Percentiles rank a stretch among this genome's conserved stretches.
Conservation (phyloP, 139 green algal genomes). For the Closterium sp. region DNA sequence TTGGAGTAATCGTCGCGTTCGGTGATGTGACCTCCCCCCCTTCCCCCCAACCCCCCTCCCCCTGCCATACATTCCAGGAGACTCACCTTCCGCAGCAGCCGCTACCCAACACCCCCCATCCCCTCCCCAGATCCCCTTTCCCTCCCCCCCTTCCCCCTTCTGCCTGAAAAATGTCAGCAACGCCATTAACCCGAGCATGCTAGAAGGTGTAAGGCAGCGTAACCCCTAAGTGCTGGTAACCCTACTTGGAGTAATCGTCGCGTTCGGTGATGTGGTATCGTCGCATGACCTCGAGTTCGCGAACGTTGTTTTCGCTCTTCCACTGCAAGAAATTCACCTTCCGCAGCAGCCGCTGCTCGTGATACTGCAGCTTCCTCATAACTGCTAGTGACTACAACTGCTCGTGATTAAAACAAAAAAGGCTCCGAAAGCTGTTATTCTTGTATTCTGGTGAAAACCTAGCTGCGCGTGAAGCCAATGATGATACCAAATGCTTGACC, state of each 20-base stretch:
- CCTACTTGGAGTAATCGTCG: conserved; percentile 89
- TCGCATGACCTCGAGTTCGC: conserved; percentile 90
- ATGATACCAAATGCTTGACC: too few species aligned
- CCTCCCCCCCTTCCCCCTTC: background rate
- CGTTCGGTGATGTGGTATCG: conserved; percentile 94
- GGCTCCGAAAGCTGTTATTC: background rate
- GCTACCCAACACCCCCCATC: conserved; percentile 93
- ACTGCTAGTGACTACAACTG: background rate
- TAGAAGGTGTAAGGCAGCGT: too few species aligned
- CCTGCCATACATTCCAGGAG: conserved; percentile 96
- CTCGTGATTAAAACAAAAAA: background rate
- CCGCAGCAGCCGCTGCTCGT: conserved; percentile 96
- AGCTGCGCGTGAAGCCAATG: background rate
- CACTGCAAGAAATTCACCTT: conserved; percentile 98
- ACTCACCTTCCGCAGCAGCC: conserved; percentile 97
- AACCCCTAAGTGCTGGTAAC: background rate
- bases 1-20: conserved; percentile 96
- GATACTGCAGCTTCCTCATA: conserved; percentile 94
- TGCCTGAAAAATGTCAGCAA: too few species aligned
- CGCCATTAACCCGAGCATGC: too few species aligned
- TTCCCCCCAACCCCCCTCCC: too few species aligned
- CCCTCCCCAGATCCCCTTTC: conserved; percentile 81
- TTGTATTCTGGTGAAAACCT: background rate
- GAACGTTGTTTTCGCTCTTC: conserved; percentile 88
- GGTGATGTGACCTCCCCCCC: too few species aligned